A percentile compares a stretch with the other conserved stretches of the same genome.
Conservation (phyloP, 192 early-diverging fungal genomes). For the Podila epigama region DNA sequence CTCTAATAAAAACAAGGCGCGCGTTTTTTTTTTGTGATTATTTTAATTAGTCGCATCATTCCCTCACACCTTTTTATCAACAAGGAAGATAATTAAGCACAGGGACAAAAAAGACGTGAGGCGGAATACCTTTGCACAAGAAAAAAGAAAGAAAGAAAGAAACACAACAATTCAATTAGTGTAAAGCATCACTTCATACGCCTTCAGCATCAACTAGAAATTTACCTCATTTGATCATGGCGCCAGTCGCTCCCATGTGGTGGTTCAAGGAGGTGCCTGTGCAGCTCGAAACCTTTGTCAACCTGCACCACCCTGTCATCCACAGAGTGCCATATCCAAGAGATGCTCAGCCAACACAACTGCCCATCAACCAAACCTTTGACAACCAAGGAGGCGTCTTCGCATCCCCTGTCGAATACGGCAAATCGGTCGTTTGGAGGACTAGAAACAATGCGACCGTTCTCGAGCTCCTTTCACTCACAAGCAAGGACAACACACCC, state of each 20-base stretch:
- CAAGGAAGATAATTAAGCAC: no score
- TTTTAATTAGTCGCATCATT: no score
- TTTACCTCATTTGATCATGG: background rate
- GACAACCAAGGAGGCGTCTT: conserved; percentile 44
- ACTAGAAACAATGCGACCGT: conserved; percentile 26
- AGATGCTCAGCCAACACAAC: background rate
- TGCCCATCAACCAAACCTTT: background rate
- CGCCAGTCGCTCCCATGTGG: conserved; percentile 40
- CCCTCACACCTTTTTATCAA: no score
- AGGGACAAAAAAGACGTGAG: no score
- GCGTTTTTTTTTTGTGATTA: no score
- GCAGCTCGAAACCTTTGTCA: conserved; percentile 37
- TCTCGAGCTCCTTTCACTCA: conserved; percentile 27
- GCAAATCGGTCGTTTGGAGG: conserved; percentile 44
- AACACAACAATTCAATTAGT: no score
- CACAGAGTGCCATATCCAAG: conserved; percentile 19
- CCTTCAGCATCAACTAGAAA: no score
- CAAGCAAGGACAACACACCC: conserved; percentile 35
- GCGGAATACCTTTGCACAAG: no score
- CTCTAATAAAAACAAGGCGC: no score
- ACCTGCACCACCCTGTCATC: conserved; percentile 12
- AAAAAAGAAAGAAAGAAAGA: no score
- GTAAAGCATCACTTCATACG: no score
- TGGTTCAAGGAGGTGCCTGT: conserved; percentile 50
- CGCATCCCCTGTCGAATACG: conserved; percentile 26